Conservation (phyloP, 768 basidiomycete genomes). For the Steccherinum ochraceum region DNA sequence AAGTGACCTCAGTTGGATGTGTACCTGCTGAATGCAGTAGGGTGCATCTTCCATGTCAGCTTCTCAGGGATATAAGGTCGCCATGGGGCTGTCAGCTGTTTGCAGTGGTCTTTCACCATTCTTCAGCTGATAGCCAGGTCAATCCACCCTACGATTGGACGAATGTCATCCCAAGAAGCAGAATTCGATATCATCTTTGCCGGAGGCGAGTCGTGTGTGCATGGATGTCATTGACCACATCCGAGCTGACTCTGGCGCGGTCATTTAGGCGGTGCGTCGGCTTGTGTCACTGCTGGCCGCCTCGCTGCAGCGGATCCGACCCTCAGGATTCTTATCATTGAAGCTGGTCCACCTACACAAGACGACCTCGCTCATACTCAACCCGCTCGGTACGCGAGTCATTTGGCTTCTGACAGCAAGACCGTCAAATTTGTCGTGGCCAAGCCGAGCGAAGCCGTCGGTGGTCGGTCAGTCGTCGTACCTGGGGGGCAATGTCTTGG, state of each 20-base stretch:
- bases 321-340: conserved; percentile 54
- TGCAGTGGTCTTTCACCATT: too few relatives aligned
- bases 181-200: conserved; percentile 16
- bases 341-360: conserved; percentile 48
- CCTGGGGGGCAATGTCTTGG: conserved; percentile 47
- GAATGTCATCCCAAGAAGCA: too few relatives aligned
- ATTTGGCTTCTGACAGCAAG: conserved; percentile 32
- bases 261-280: conserved; percentile 42
- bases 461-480: conserved; percentile 38
- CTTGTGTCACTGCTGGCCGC: conserved; percentile 50
- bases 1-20: too few relatives aligned
- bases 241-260: neutral
- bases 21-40: too few relatives aligned
- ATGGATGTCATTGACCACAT: neutral
- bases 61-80: too few relatives aligned
- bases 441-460: conserved; percentile 35
- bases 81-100: too few relatives aligned
- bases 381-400: conserved; percentile 43
- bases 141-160: too few relatives aligned
- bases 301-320: conserved; percentile 46
- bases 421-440: conserved; percentile 37
- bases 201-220: conserved; percentile 17
- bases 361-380: conserved; percentile 43
- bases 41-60: too few relatives aligned
- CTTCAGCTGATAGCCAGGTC: too few relatives aligned